These are phyloP conservation scores for Calonectria leucothoes DNA, from an alignment of 2,329 filamentous ascomycete genomes.

Conservation along the genomic window DNA sequence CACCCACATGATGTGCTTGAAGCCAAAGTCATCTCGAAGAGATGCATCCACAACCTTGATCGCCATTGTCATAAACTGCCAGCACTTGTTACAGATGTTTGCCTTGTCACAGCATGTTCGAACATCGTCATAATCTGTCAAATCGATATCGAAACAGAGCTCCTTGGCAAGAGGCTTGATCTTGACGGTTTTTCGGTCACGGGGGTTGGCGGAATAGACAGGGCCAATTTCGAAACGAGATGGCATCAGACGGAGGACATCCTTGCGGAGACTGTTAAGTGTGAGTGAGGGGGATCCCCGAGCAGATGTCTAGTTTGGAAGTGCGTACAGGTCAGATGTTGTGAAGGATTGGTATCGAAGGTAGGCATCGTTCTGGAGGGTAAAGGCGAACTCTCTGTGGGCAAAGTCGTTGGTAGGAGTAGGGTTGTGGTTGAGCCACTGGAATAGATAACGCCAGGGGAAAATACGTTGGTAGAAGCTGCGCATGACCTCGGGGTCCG, in stretches of 20 bases:
- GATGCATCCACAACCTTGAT: constrained; percentile 93
- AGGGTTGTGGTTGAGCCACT: constrained; percentile 96
- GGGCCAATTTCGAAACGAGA: constrained; percentile 98
- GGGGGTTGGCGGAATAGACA: constrained; percentile 94
- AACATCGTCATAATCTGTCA: constrained; percentile 98
- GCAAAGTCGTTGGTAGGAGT: constrained; percentile 88
- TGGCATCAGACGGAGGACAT: constrained; percentile 88
- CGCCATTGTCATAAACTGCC: constrained; percentile 97
- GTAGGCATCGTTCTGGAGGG: constrained; percentile 91
- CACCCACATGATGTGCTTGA: constrained; percentile 97
- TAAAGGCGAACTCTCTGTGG: constrained; percentile 96
- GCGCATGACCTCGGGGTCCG: constrained; percentile 87
- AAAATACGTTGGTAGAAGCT: constrained; percentile 97
- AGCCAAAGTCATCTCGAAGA: constrained; percentile 93
- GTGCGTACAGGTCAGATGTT: constrained; percentile 62
- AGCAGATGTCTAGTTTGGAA: rapidly evolving
- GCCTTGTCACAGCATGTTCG: constrained; percentile 94
- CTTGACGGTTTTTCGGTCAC: constrained; percentile 88
- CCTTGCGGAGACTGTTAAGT: constrained; percentile 79
- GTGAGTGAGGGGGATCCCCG: constrained; percentile 3
- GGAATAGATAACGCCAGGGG: constrained; percentile 93
- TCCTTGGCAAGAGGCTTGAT: constrained; percentile 93
- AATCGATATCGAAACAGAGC: constrained; percentile 98
- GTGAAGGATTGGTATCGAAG: constrained; percentile 85
- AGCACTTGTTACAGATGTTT: constrained; percentile 94